Conservation (phyloP, 202 grass and related monocot species). For the Carex sylvatica region DNA sequence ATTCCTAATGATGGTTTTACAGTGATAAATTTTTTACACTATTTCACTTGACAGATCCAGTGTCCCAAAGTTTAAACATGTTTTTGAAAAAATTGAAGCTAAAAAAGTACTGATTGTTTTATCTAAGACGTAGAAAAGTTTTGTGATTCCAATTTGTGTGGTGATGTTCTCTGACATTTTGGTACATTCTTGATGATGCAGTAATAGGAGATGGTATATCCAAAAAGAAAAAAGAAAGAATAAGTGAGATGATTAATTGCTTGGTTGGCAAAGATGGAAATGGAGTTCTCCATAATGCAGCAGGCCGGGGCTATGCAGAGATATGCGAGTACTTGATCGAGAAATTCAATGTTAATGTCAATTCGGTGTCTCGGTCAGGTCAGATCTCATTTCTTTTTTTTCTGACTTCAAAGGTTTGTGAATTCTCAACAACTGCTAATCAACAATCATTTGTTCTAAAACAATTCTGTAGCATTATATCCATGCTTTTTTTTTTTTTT, state of each 20-base stretch:
- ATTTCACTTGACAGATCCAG: neutral
- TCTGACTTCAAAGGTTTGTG: neutral
- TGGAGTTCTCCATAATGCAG: slow-evolving; percentile 13
- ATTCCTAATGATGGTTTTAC: too few relatives aligned
- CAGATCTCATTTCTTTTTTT: neutral
- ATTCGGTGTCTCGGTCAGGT: neutral
- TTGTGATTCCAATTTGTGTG: too few relatives aligned
- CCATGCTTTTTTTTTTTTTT: neutral
- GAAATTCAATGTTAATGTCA: neutral
- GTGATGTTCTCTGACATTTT: neutral
- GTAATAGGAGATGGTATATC: neutral
- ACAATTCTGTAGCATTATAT: neutral
- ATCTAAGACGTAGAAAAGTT: neutral
- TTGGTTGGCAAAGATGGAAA: neutral
- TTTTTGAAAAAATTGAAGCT: neutral
- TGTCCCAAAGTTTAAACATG: neutral
- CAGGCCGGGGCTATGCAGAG: neutral
- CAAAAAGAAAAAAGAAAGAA: slow-evolving; percentile 3
- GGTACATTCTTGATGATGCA: neutral
- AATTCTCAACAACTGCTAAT: neutral
- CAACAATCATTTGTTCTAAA: neutral
- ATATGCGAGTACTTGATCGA: slow-evolving; percentile 17
- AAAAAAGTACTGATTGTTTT: neutral
- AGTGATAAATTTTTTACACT: neutral
- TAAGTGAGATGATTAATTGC: neutral